Conservation (phyloP, 805 yeast species). For the Schwanniomyces polymorphus region DNA sequence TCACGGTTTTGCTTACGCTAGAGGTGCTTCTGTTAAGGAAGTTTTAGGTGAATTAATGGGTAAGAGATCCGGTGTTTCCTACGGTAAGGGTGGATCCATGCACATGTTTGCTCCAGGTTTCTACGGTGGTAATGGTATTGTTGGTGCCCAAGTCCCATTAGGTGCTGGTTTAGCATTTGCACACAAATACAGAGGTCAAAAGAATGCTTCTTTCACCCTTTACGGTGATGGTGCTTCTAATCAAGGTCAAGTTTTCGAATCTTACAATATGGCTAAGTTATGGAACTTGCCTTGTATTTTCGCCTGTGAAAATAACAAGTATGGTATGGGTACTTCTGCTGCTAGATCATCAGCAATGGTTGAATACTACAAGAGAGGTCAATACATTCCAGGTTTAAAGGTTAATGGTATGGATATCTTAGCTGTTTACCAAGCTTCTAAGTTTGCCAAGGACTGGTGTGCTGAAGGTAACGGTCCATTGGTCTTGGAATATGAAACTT, state of each 20-base stretch:
- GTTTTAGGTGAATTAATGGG: constrained; percentile 98
- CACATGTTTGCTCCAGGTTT: constrained; percentile 95
- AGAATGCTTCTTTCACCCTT: constrained; percentile 77
- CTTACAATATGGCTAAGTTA: constrained; percentile 98
- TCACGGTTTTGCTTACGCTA: constrained; percentile 96
- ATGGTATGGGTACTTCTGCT: constrained; percentile 99
- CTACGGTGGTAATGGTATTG: constrained; percentile 99
- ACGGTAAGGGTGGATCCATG: constrained; percentile 99
- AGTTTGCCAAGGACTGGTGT: constrained; percentile 96
- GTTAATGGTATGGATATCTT: constrained; percentile 98
- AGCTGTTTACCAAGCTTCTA: constrained; percentile 93
- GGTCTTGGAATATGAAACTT: constrained; percentile 95
- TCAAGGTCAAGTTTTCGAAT: constrained; percentile 98
- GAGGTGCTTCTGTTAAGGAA: constrained; percentile 89
- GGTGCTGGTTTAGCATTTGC: constrained; percentile 99
- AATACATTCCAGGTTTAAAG: constrained; percentile 97
- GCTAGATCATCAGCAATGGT: constrained; percentile 95
- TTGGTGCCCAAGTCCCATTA: constrained; percentile 98
- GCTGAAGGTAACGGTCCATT: constrained; percentile 93
- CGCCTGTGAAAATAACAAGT: constrained; percentile 98
- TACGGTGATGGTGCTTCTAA: constrained; percentile 99
- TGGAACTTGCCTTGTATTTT: constrained; percentile 95
- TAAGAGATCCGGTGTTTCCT: constrained; percentile 89
- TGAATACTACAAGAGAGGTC: constrained; percentile 98
- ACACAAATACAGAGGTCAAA: constrained; percentile 85